Conservation (phyloP, 495 filamentous ascomycete genomes). For the Staphylotrichum longicolle region DNA sequence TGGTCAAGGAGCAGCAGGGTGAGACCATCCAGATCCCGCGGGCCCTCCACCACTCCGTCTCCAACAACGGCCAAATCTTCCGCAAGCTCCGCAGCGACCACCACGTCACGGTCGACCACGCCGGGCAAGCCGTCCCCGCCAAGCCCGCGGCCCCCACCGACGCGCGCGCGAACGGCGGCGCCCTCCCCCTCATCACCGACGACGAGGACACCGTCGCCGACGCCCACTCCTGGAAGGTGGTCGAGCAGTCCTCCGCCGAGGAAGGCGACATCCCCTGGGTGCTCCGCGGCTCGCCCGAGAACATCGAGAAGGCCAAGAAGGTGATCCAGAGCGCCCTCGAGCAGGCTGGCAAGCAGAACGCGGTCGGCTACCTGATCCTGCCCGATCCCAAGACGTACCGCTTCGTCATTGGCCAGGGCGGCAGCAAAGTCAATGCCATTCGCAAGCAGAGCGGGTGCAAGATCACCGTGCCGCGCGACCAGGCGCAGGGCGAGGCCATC, state of each 20-base stretch:
- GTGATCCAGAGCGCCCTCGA: slow-evolving; percentile 67
- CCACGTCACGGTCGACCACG: slow-evolving; percentile 86
- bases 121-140: slow-evolving; percentile 67
- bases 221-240: slow-evolving; percentile 74
- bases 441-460: slow-evolving; percentile 87
- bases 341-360: slow-evolving; percentile 65
- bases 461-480: slow-evolving; percentile 84
- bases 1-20: slow-evolving; percentile 83
- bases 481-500: slow-evolving; percentile 77
- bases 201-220: slow-evolving; percentile 60
- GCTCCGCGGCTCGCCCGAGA: slow-evolving; percentile 72
- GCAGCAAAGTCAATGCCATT: slow-evolving; percentile 87
- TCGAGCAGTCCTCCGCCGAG: slow-evolving; percentile 56
- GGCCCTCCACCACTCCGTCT: slow-evolving; percentile 74
- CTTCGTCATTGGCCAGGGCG: slow-evolving; percentile 83
- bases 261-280: slow-evolving; percentile 88
- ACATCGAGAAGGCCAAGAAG: slow-evolving; percentile 72
- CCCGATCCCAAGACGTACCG: slow-evolving; percentile 88
- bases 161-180: slow-evolving; percentile 50
- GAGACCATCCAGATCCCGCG: slow-evolving; percentile 81
- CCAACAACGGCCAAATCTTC: slow-evolving; percentile 92
- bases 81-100: slow-evolving; percentile 77
- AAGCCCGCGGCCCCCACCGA: slow-evolving; percentile 53
- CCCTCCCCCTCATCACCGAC: slow-evolving; percentile 87
- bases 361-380: slow-evolving; percentile 81